Evolutionary conservation across 164 flowering plant species (phyloP).

Genomic region (Echeveria elegans): DNA sequence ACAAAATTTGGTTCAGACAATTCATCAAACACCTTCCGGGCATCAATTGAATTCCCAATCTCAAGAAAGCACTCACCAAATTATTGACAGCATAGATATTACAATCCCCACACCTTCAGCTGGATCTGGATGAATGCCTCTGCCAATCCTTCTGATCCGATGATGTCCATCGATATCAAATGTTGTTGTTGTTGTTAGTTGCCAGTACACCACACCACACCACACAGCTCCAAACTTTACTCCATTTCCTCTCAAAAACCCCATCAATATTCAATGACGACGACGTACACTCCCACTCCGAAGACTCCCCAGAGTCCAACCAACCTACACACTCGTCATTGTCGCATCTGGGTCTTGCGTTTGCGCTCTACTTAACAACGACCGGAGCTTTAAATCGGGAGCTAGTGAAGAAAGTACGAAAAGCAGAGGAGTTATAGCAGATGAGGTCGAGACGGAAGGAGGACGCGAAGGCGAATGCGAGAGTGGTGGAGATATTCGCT

Average conservation of each 20-base stretch:
- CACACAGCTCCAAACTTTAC: neutral
- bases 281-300: neutral
- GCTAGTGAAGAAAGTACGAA: neutral
- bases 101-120: no score
- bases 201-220: neutral
- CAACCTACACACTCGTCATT: neutral
- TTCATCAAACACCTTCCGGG: no score
- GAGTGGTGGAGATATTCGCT: slow-evolving; percentile 87
- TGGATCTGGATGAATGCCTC: no score
- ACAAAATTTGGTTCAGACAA: no score
- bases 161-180: no score
- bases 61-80: no score
- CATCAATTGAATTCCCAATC: no score
- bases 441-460: slow-evolving; percentile 57
- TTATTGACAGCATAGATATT: no score
- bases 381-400: neutral
- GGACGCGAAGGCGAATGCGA: slow-evolving; percentile 83
- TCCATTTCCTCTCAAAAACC: neutral
- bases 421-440: slow-evolving; percentile 49
- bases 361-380: neutral
- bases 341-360: neutral
- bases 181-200: no score
- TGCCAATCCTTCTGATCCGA: no score
- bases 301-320: neutral
- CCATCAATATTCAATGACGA: neutral